Conservation (phyloP, 1,284 basidiomycete species). For the Ceraceosorus bombacis region DNA sequence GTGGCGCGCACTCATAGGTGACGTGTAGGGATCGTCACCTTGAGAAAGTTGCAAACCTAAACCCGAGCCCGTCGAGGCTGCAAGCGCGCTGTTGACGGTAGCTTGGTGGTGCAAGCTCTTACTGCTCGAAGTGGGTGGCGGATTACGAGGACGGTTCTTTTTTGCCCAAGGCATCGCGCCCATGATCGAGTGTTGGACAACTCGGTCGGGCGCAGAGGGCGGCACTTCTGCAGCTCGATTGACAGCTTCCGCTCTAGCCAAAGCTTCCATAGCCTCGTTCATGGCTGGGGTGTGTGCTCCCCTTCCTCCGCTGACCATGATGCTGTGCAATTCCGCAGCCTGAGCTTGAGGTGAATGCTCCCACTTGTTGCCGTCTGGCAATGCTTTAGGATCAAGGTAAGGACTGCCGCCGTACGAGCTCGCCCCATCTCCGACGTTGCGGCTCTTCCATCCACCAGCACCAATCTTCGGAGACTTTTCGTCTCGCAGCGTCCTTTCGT, state of each 20-base stretch:
- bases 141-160: not conserved
- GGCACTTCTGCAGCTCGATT: not conserved
- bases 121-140: not conserved
- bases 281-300: not conserved
- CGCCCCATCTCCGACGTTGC: constrained; percentile 14
- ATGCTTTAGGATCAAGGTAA: constrained; percentile 17
- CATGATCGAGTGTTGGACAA: not conserved
- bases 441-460: constrained; percentile 13
- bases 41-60: constrained; percentile 4
- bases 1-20: constrained; percentile 1
- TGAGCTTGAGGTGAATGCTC: not conserved
- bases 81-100: constrained; percentile 5
- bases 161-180: not conserved
- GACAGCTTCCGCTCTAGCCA: constrained; percentile 3
- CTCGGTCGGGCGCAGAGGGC: constrained; percentile 1
- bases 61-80: not conserved
- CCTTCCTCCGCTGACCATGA: not conserved
- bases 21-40: constrained; percentile 12
- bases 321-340: not conserved
- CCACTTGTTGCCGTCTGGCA: constrained; percentile 3
- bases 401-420: constrained; percentile 15
- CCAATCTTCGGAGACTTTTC: constrained; percentile 7
- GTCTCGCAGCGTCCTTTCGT: constrained; percentile 29
- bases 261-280: not conserved
- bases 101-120: constrained; percentile 3